These are phyloP conservation scores for Calonectria ilicicola DNA, from an alignment of 2,329 filamentous ascomycete species.

Conservation along the genomic window DNA sequence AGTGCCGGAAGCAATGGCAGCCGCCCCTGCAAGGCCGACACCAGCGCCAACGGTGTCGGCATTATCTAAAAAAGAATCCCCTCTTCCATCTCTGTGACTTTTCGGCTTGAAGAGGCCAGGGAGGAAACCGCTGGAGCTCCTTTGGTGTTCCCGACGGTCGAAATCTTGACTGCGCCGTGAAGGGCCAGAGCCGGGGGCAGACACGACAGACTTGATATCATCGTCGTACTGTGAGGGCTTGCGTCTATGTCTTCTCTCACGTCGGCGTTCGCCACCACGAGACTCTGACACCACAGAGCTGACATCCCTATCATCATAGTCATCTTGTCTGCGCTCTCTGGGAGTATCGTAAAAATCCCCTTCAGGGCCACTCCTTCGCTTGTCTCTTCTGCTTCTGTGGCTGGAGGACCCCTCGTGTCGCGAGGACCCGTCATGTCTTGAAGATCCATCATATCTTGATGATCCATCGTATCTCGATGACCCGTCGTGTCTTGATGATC, in stretches of 20 bases:
- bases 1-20: constrained; percentile 53
- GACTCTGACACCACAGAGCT: constrained; percentile 63
- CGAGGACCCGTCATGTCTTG: neutral
- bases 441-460: no score
- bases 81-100: constrained; percentile 53
- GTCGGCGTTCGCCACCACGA: constrained; percentile 46
- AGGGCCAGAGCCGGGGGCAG: constrained; percentile 47
- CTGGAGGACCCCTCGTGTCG: constrained; percentile 16
- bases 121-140: constrained; percentile 57
- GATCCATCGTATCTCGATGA: constrained; percentile 37
- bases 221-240: constrained; percentile 54
- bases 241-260: constrained; percentile 49
- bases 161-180: constrained; percentile 49
- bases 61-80: constrained; percentile 78
- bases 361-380: constrained; percentile 50
- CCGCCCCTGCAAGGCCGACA: constrained; percentile 71
- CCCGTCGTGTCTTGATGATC: neutral
- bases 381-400: constrained; percentile 55
- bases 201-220: constrained; percentile 60
- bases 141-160: constrained; percentile 49
- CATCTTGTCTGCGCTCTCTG: constrained; percentile 51
- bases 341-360: constrained; percentile 53
- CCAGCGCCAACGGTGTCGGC: constrained; percentile 77
- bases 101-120: constrained; percentile 62
- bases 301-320: constrained; percentile 61